These are phyloP conservation scores for Globisporangium nagaii DNA, from an alignment of 352 stramenopile genomes.

Conservation along the genomic window DNA sequence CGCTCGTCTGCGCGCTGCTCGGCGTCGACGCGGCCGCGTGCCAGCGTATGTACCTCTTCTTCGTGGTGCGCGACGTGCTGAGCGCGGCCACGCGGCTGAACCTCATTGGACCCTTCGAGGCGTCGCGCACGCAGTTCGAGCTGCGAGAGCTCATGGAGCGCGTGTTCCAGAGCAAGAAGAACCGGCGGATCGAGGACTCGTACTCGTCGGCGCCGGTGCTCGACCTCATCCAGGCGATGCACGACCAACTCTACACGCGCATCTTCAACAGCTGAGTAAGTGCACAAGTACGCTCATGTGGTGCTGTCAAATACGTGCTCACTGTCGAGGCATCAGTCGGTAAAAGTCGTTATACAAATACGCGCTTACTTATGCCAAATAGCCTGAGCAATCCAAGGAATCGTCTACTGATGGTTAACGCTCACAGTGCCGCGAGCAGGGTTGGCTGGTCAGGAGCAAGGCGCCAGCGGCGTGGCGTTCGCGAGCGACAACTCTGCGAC, in stretches of 20 bases:
- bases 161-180: slow-evolving; percentile 61
- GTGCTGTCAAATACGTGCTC: too few species aligned
- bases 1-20: slow-evolving; percentile 52
- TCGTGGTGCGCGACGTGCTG: slow-evolving; percentile 63
- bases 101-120: slow-evolving; percentile 66
- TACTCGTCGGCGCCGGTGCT: slow-evolving; percentile 77
- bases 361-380: too few species aligned
- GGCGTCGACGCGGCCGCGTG: slow-evolving; percentile 30
- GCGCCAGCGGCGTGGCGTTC: neutral
- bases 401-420: too few species aligned
- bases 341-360: neutral
- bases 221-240: slow-evolving; percentile 77
- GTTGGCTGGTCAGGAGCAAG: neutral
- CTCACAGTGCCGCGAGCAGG: too few species aligned
- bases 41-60: slow-evolving; percentile 81
- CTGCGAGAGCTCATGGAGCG: slow-evolving; percentile 37
- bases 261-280: slow-evolving; percentile 78
- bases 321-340: too few species aligned
- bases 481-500: slow-evolving; percentile 12
- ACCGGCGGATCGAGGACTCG: slow-evolving; percentile 51
- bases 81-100: slow-evolving; percentile 79
- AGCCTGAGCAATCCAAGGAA: too few species aligned
- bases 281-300: neutral
- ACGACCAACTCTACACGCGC: slow-evolving; percentile 85
- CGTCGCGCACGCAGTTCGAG: slow-evolving; percentile 63